A percentile compares a stretch with the other conserved stretches of the same genome.
phyloP scores from a whole-genome alignment of 106 monocot genomes.

The Allium fistulosum region DNA sequence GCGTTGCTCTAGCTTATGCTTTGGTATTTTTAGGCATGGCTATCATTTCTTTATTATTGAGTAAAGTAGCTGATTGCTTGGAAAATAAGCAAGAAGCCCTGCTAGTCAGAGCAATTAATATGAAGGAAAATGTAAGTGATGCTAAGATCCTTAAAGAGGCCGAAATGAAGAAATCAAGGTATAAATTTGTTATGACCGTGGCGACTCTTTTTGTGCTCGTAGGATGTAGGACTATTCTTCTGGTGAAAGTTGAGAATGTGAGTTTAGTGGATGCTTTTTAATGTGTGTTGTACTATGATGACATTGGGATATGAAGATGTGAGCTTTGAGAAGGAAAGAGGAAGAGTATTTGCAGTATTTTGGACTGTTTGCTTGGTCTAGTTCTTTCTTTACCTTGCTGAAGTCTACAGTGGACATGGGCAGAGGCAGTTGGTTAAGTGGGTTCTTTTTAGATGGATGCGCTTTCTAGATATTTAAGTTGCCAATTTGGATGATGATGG shows the following conservation, averaged over 20 bases:
- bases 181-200: conserved; percentile 37
- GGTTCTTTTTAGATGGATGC: too few species aligned
- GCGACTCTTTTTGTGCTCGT: conserved; percentile 33
- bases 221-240: conserved; percentile 31
- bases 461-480: too few species aligned
- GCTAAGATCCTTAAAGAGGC: conserved; percentile 38
- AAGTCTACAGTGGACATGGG: too few species aligned
- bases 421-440: too few species aligned
- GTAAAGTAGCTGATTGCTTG: conserved; percentile 70
- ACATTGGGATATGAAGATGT: conserved; percentile 8
- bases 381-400: too few species aligned
- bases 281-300: conserved; percentile 83
- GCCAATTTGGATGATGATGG: too few species aligned
- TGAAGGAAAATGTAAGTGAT: conserved; percentile 25
- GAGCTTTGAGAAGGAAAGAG: too few species aligned
- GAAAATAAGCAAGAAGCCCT: conserved; percentile 76
- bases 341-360: too few species aligned
- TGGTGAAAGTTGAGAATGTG: conserved; percentile 58
- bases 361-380: too few species aligned
- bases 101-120: conserved; percentile 56
- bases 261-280: conserved; percentile 77
- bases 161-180: conserved; percentile 36
- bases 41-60: conserved; percentile 52
- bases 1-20: conserved; percentile 45
- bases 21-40: conserved; percentile 85